A percentile compares a stretch with the other conserved stretches of the same genome.
Evolutionary conservation across 768 basidiomycete genomes (phyloP).

Genomic region (Boletus barrowsii): DNA sequence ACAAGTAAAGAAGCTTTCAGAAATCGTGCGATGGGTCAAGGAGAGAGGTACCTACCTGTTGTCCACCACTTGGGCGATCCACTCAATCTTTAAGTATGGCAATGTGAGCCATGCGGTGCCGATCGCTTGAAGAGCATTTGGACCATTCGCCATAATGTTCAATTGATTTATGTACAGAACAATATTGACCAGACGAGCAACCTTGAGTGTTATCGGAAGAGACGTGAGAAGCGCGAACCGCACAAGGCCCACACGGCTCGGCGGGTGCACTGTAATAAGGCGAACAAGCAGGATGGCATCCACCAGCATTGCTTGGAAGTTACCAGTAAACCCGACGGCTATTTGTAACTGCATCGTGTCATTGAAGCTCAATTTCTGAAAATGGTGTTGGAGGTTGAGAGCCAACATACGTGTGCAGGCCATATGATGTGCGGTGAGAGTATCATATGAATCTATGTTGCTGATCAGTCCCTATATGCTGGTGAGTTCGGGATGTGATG

Average conservation of each 20-base stretch:
- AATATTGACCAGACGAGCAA: constrained; percentile 17
- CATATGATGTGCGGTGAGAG: constrained; percentile 15
- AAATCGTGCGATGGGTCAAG: background rate
- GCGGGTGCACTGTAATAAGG: constrained; percentile 19
- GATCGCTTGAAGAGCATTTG: background rate
- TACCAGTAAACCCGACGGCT: constrained; percentile 18
- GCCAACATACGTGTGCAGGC: constrained; percentile 5
- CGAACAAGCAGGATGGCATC: constrained; percentile 24
- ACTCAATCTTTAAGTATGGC: constrained; percentile 32
- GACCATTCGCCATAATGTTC: background rate
- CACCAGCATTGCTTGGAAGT: constrained; percentile 21
- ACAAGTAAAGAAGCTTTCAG: background rate
- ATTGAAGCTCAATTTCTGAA: background rate
- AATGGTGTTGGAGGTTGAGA: background rate
- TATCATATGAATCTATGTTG: constrained; percentile 20
- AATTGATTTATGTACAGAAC: constrained; percentile 12
- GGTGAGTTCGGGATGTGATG: too few relatives aligned
- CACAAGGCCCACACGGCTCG: constrained; percentile 2
- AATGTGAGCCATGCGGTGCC: constrained; percentile 10
- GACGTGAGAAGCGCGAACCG: constrained; percentile 13
- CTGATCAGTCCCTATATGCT: background rate
- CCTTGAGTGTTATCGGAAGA: constrained; percentile 21
- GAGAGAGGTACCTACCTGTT: constrained; percentile 16
- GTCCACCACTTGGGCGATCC: constrained; percentile 27
- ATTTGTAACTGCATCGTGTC: constrained; percentile 11